phyloP scores from a whole-genome alignment of 495 filamentous ascomycete genomes.

The Delitschia confertaspora region DNA sequence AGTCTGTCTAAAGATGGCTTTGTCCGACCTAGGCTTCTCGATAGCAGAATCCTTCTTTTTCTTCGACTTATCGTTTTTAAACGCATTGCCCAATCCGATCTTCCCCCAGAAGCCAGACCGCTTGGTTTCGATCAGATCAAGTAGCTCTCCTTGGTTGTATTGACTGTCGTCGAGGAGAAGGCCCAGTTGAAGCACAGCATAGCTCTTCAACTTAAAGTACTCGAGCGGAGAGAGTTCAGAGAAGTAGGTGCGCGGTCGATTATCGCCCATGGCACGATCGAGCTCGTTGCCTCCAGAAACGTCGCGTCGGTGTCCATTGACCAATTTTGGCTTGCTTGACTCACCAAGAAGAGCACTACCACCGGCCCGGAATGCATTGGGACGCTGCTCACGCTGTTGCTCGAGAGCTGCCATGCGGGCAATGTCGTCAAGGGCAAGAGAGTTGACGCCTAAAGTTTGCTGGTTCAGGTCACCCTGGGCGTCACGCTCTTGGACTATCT shows the following conservation, averaged over 20 bases:
- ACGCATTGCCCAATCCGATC: slow-evolving; percentile 93
- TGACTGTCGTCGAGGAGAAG: slow-evolving; percentile 72
- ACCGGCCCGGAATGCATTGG: slow-evolving; percentile 70
- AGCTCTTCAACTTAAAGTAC: slow-evolving; percentile 92
- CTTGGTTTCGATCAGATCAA: slow-evolving; percentile 85
- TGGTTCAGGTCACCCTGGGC: slow-evolving; percentile 63
- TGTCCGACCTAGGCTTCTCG: slow-evolving; percentile 53
- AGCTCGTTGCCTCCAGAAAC: slow-evolving; percentile 57
- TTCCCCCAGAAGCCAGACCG: slow-evolving; percentile 96
- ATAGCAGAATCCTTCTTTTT: slow-evolving; percentile 49
- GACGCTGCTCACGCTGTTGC: slow-evolving; percentile 84
- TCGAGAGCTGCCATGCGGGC: slow-evolving; percentile 94
- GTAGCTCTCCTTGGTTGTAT: slow-evolving; percentile 89
- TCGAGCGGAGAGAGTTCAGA: slow-evolving; percentile 92
- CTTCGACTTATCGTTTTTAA: slow-evolving; percentile 70
- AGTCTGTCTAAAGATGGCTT: slow-evolving; percentile 77
- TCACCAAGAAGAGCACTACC: slow-evolving; percentile 63
- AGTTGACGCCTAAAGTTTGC: slow-evolving; percentile 80
- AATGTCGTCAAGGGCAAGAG: slow-evolving; percentile 90
- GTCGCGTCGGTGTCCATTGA: slow-evolving; percentile 70
- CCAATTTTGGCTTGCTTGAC: slow-evolving; percentile 58
- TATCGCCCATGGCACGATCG: slow-evolving; percentile 36
- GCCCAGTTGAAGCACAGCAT: slow-evolving; percentile 92
- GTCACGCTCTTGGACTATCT: slow-evolving; percentile 83
- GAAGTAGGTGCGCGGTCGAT: slow-evolving; percentile 74